Evolutionary conservation across 2,329 filamentous ascomycete species (phyloP), one percentile per base, ranked within the genome.

Genomic region (Chaetoscypha palmicola): DNA sequence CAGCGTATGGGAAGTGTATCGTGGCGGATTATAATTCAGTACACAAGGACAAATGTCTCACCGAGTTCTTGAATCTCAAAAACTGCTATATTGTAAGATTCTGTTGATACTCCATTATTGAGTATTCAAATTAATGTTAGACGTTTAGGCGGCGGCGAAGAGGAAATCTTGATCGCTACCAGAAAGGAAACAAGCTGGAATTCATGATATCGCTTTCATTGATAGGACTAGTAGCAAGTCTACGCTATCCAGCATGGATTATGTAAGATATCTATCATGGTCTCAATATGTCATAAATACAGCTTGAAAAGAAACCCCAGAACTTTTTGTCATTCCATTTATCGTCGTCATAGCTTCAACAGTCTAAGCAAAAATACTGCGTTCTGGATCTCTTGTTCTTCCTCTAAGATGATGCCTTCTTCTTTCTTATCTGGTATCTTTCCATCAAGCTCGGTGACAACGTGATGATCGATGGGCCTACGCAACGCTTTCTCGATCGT

Each of bases 1-100:
- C 87, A 2, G 71, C 77, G 10, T 98, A 97, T 60, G 92, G 91
- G 54, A 90, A 89, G 71, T 98, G 92, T 63, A 81, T 98, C 52
- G 76, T 91, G 39, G 78, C 79, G 30, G 91, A 97, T 61, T 97
- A 94, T 67, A 91, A 91, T 61, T 79, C 88, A 3, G 79, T 95
- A 2, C 77, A 89, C 56, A 94, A 94, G 62, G 87, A 96, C 61
- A 92, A 92, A 71, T 98, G 92, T 60, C 73, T 74, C 3, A 79
- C 79, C 46, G 89, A 96, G 60, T 97, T 98, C 56, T 70, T 92
- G 65, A 79, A 70, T 53, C 64, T 97, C 38, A 95, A 94, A 63
- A 74, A 94, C 54, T 97, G 91, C 62, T 94, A 88, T 61, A 59
- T 94, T 59, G 90, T 95, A 71, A 58, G 76, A 53, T 23, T 5